phyloP scores from a whole-genome alignment of 768 basidiomycete species.

The Tephrocybe sp. region DNA sequence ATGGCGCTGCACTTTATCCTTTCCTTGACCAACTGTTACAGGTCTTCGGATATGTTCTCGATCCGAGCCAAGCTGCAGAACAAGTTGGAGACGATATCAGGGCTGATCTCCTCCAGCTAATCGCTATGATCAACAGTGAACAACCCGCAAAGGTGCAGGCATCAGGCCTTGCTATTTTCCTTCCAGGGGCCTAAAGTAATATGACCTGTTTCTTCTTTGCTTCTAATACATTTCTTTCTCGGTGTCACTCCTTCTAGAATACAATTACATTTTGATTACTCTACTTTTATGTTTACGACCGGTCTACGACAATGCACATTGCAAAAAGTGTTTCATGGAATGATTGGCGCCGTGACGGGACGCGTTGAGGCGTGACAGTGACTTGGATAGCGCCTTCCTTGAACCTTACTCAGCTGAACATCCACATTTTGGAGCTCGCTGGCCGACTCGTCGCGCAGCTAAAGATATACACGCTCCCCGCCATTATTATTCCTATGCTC shows the following conservation, averaged over 20 bases:
- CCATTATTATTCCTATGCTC: constrained; percentile 60
- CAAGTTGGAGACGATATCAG: constrained; percentile 81
- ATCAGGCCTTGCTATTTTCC: constrained; percentile 62
- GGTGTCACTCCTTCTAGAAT: constrained; percentile 19
- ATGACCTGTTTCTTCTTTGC: constrained; percentile 15
- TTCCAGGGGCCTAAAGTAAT: constrained; percentile 40
- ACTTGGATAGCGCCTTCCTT: constrained; percentile 10
- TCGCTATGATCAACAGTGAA: constrained; percentile 69
- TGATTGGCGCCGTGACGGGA: not conserved
- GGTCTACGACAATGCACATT: constrained; percentile 3
- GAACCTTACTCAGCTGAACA: not conserved
- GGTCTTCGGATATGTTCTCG: constrained; percentile 80
- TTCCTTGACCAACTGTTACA: constrained; percentile 77
- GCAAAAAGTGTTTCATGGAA: not conserved
- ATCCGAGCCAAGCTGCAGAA: constrained; percentile 60
- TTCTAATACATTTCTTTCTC: constrained; percentile 12
- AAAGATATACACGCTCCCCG: constrained; percentile 37
- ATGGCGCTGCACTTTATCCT: constrained; percentile 65
- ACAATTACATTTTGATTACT: constrained; percentile 19
- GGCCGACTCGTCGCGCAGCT: constrained; percentile 49
- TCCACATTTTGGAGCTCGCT: constrained; percentile 44
- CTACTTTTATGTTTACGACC: constrained; percentile 8
- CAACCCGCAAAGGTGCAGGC: constrained; percentile 79
- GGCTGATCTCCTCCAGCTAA: constrained; percentile 69
- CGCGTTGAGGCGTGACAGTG: constrained; percentile 25